These are phyloP conservation scores for Penicillium atrosanguineum DNA, from an alignment of 495 filamentous ascomycete species.

Conservation along the genomic window DNA sequence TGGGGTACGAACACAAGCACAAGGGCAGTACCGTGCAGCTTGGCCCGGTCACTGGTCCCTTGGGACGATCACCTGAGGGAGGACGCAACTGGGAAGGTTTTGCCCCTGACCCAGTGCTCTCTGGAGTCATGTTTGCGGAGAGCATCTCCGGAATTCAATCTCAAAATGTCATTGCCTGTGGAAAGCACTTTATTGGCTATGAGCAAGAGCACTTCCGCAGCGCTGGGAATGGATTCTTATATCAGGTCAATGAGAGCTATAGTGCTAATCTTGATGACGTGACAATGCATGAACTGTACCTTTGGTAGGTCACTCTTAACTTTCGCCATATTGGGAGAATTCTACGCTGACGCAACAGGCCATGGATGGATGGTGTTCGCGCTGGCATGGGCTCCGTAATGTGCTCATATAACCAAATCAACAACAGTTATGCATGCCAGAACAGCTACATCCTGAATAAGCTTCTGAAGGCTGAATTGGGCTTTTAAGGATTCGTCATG, in stretches of 20 bases:
- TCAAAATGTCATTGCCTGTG: slow-evolving; percentile 53
- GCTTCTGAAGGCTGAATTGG: too few relatives aligned
- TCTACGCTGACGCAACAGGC: too few relatives aligned
- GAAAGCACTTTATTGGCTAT: slow-evolving; percentile 60
- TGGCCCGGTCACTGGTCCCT: slow-evolving; percentile 47
- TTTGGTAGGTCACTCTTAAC: too few relatives aligned
- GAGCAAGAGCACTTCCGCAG: slow-evolving; percentile 46
- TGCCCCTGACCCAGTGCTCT: slow-evolving; percentile 60
- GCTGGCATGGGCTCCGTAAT: too few relatives aligned
- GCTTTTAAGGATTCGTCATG: too few relatives aligned
- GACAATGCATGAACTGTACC: too few relatives aligned
- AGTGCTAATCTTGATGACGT: too few relatives aligned
- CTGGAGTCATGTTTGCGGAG: slow-evolving; percentile 51
- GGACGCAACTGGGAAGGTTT: slow-evolving; percentile 73
- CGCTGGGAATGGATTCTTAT: not conserved
- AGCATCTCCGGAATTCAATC: slow-evolving; percentile 55
- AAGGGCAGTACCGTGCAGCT: slow-evolving; percentile 48
- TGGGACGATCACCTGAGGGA: slow-evolving; percentile 28
- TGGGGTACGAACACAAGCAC: slow-evolving; percentile 50
- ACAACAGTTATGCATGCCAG: too few relatives aligned
- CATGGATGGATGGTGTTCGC: too few relatives aligned
- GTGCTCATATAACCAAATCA: too few relatives aligned
- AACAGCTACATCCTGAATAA: too few relatives aligned
- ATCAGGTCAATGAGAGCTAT: slow-evolving; percentile 31
- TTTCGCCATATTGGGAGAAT: too few relatives aligned